Percentiles rank a stretch among this genome's conserved stretches.
Evolutionary conservation across 2,329 filamentous ascomycete genomes (phyloP).

Genomic region (Conoideocrella luteorostrata): DNA sequence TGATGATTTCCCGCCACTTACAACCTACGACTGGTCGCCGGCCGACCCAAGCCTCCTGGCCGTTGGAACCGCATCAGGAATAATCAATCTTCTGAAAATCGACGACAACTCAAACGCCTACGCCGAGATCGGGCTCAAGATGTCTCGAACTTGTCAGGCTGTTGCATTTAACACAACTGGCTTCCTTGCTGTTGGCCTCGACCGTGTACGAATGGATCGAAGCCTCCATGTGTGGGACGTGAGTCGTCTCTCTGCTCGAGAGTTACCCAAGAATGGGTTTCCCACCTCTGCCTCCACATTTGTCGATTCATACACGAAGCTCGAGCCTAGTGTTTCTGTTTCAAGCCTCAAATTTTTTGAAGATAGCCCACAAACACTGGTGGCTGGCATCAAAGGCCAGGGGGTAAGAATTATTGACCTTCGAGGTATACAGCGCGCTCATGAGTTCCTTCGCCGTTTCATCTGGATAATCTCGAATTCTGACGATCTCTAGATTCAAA

Average conservation of each 20-base stretch:
- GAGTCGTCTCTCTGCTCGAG: slow-evolving; percentile 50
- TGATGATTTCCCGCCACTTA: slow-evolving; percentile 57
- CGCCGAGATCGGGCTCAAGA: slow-evolving; percentile 63
- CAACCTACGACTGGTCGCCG: slow-evolving; percentile 62
- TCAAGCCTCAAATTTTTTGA: slow-evolving; percentile 79
- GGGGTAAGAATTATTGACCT: slow-evolving; percentile 74
- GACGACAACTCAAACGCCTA: slow-evolving; percentile 63
- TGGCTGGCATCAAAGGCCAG: slow-evolving; percentile 69
- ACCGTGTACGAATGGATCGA: slow-evolving; percentile 74
- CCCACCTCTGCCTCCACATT: slow-evolving; percentile 41
- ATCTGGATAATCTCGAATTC: neutral
- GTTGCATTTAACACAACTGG: slow-evolving; percentile 71
- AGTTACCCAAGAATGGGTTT: slow-evolving; percentile 42
- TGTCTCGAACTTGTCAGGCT: slow-evolving; percentile 72
- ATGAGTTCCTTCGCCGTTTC: neutral
- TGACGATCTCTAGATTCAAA: slow-evolving; percentile 35
- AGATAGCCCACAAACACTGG: slow-evolving; percentile 66
- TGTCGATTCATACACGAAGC: slow-evolving; percentile 50
- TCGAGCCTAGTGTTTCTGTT: slow-evolving; percentile 66
- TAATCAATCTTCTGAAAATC: slow-evolving; percentile 68
- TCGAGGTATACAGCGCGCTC: slow-evolving; percentile 46
- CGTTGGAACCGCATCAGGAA: slow-evolving; percentile 67
- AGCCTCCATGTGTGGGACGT: slow-evolving; percentile 81
- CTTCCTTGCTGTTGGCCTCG: slow-evolving; percentile 70
- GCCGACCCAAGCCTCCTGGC: slow-evolving; percentile 60